Conservation (phyloP, 768 basidiomycete species). For the Tulasnella sp. region DNA sequence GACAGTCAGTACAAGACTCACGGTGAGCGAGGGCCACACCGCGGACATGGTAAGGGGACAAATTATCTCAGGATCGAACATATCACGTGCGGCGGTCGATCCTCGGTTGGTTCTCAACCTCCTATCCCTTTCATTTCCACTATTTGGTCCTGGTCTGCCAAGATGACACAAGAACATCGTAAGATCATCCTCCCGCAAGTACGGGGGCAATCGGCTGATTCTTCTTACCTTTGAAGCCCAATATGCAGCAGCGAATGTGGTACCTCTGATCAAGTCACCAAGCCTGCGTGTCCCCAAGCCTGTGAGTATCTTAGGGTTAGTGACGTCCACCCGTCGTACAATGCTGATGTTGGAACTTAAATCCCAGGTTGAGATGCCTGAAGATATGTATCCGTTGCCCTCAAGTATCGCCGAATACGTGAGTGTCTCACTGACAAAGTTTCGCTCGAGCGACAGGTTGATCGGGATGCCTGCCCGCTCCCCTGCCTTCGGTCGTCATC, state of each 20-base stretch:
- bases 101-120: not conserved
- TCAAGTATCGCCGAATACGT: conserved; percentile 86
- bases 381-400: conserved; percentile 89
- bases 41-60: not conserved
- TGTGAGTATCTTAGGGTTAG: conserved; percentile 33
- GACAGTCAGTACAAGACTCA: not conserved
- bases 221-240: conserved; percentile 46
- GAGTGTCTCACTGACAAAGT: conserved; percentile 21
- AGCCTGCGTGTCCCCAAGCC: conserved; percentile 75
- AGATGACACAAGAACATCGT: conserved; percentile 15
- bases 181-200: not conserved
- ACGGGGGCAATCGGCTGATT: no score
- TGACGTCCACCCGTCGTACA: not conserved
- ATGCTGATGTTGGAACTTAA: not conserved
- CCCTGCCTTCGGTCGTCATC: conserved; percentile 3
- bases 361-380: conserved; percentile 66
- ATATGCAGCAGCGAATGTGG: conserved; percentile 60
- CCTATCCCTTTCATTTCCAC: not conserved
- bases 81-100: not conserved
- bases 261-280: conserved; percentile 88
- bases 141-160: not conserved
- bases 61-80: not conserved
- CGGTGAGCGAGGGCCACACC: not conserved
- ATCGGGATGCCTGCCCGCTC: conserved; percentile 10
- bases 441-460: not conserved